A percentile compares a stretch with the other conserved stretches of the same genome.
Conservation (phyloP, 331 rosid genomes). For the Malus hybrid region DNA sequence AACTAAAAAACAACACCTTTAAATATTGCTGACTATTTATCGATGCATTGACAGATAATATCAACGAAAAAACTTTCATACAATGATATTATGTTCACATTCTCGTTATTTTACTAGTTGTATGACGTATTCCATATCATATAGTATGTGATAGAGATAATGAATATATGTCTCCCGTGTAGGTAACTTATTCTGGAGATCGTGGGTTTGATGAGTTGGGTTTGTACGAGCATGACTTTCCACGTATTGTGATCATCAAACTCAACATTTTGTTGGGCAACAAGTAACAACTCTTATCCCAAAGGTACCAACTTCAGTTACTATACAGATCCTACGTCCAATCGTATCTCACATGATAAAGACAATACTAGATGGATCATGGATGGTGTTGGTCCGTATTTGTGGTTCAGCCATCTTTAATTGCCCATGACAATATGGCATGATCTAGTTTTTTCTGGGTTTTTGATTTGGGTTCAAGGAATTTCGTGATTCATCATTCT, state of each 20-base stretch:
- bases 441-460: background rate
- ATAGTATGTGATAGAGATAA: background rate
- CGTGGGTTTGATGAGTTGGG: background rate
- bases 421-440: background rate
- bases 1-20: background rate
- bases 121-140: background rate
- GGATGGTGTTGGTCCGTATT: background rate
- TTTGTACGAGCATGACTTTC: background rate
- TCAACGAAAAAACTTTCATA: too few relatives aligned
- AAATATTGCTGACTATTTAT: background rate
- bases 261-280: background rate
- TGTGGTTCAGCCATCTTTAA: background rate
- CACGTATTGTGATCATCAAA: background rate
- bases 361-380: background rate
- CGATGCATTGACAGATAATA: background rate
- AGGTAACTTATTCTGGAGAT: background rate
- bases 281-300: conserved; percentile 8
- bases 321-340: background rate
- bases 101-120: background rate
- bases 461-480: background rate
- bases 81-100: background rate
- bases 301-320: conserved; percentile 13
- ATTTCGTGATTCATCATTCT: background rate
- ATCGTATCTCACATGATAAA: background rate
- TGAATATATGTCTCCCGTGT: background rate